Evolutionary conservation across 169 alveolate species (phyloP).

Genomic region (Plasmodium billcollinsi): DNA sequence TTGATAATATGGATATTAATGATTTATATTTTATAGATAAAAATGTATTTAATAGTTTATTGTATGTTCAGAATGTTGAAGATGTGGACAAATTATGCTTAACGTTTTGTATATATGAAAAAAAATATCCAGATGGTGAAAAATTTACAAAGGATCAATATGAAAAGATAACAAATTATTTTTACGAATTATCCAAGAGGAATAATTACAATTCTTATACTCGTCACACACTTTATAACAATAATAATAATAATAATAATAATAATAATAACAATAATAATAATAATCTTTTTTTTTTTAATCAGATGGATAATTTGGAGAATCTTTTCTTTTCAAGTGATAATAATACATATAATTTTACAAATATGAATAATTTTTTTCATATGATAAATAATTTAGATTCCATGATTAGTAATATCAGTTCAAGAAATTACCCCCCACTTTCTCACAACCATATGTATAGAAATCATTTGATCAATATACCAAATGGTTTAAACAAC

Average conservation of each 20-base stretch:
- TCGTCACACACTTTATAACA: background rate
- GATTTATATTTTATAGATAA: conserved; percentile 84
- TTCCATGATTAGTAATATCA: conserved; percentile 3
- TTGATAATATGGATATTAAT: conserved; percentile 87
- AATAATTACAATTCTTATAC: background rate
- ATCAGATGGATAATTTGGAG: no score
- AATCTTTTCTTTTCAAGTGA: background rate
- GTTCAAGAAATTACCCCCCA: conserved; percentile 12
- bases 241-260: background rate
- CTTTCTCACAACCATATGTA: conserved; percentile 13
- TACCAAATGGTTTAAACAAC: no score
- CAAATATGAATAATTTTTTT: conserved; percentile 43
- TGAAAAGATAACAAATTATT: conserved; percentile 32
- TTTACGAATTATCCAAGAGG: conserved; percentile 2
- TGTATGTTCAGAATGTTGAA: conserved; percentile 78
- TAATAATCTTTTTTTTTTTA: background rate
- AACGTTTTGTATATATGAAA: conserved; percentile 79
- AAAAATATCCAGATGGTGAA: conserved; percentile 50
- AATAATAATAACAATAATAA: background rate
- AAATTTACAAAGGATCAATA: conserved; percentile 1
- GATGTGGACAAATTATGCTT: conserved; percentile 82
- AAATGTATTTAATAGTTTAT: conserved; percentile 77
- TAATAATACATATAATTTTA: background rate
- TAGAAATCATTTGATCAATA: background rate
- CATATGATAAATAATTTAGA: conserved; percentile 34